A percentile compares a stretch with the other conserved stretches of the same genome.
phyloP scores from a whole-genome alignment of 495 filamentous ascomycete species.

The Aspergillus leporis region DNA sequence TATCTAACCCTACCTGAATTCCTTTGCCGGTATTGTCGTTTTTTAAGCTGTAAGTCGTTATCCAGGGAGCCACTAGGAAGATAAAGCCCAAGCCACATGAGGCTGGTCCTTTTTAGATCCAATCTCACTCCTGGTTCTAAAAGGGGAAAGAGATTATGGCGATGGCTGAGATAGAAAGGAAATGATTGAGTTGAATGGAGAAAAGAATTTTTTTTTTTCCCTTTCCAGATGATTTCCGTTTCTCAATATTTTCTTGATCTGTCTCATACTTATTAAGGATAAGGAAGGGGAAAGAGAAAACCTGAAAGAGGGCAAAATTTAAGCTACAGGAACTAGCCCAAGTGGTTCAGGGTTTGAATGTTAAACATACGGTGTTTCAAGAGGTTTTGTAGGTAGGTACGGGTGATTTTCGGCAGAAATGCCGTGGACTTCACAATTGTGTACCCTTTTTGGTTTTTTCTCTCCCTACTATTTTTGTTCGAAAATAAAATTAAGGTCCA shows the following conservation, averaged over 20 bases:
- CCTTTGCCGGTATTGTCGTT: not conserved
- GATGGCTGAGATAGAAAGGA: not conserved
- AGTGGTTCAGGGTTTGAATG: constrained; percentile 1
- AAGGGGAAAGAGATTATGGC: not conserved
- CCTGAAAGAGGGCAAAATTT: not conserved
- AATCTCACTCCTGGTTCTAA: not conserved
- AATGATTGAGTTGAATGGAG: not conserved
- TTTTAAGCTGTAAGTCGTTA: not conserved
- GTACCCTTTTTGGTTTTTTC: not conserved
- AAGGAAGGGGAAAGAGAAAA: not conserved
- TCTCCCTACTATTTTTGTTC: not conserved
- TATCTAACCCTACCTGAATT: not conserved
- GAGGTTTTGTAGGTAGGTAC: not conserved
- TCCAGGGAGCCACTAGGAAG: not conserved
- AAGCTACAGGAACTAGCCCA: not conserved
- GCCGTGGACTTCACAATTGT: not conserved
- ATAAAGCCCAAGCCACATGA: not conserved
- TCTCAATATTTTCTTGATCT: not conserved
- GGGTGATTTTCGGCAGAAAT: constrained; percentile 5
- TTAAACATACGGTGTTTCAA: not conserved
- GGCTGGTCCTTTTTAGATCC: not conserved
- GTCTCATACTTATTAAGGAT: not conserved
- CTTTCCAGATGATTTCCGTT: not conserved
- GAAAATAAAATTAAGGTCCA: not conserved
- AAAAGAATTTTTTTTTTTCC: not conserved